These are phyloP conservation scores for Mortierella sp. DNA, from an alignment of 371 early-diverging fungal genomes.

Conservation along the genomic window DNA sequence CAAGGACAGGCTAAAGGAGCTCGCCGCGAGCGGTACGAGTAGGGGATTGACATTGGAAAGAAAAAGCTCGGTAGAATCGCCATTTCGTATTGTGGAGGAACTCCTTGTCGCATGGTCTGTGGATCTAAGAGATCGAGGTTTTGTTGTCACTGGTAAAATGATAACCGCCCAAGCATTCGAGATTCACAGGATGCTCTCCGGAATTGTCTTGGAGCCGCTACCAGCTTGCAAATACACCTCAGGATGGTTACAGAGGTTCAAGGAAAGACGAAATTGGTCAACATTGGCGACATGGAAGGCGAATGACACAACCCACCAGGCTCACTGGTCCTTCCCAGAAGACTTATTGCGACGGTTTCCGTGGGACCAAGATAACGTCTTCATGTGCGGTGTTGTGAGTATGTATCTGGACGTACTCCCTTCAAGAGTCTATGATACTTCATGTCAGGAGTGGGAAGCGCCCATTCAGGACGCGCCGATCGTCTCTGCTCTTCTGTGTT, in stretches of 20 bases:
- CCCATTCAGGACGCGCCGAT: neutral
- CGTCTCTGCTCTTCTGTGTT: slow-evolving; percentile 10
- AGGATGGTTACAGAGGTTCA: slow-evolving; percentile 8
- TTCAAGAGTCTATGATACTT: too few species aligned
- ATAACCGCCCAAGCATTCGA: slow-evolving; percentile 10
- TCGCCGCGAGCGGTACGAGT: too few species aligned
- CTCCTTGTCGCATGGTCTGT: slow-evolving; percentile 1
- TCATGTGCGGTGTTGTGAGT: slow-evolving; percentile 4
- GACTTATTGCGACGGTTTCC: neutral
- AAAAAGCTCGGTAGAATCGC: neutral
- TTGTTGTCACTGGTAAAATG: slow-evolving; percentile 3
- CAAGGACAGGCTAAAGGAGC: neutral
- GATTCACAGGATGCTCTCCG: slow-evolving; percentile 3
- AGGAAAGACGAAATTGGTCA: neutral
- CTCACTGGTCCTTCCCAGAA: neutral
- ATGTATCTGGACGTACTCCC: slow-evolving; percentile 7
- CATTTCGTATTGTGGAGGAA: slow-evolving; percentile 1
- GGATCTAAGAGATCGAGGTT: neutral
- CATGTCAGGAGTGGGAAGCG: neutral
- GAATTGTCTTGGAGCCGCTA: slow-evolving; percentile 1
- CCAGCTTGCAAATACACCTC: slow-evolving; percentile 6
- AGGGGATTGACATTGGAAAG: neutral
- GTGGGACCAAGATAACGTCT: neutral
- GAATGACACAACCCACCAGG: neutral
- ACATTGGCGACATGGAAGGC: neutral